Base-by-base conservation (phyloP, 169 alveolate species). In the Eimeria brunetti region DNA sequence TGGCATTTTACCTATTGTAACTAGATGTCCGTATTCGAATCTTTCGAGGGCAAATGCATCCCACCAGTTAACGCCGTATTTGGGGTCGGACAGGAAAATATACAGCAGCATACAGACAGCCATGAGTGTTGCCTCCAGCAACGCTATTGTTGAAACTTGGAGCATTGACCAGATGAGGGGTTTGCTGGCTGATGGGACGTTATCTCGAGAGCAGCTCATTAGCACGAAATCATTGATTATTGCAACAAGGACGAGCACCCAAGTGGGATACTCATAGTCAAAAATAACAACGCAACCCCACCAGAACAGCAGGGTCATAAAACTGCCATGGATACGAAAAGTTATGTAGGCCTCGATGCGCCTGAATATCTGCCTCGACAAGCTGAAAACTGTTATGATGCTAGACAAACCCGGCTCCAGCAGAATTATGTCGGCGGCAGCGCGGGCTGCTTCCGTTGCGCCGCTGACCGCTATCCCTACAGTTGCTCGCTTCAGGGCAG, bases 391-490 rank as follows among this genome's bases (percentile, higher is more conserved):
- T 71, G 96, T 97, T 0, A 98, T 97, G 60, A 98, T 98, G 36
- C 98, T 97, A 60, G 97, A 96, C 91, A 98, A 97, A 93, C 98
- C 98, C 86, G 98, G 99, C 91, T 98, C 99, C 53, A 98, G 94
- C 93, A 98, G 96, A 41, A 98, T 97, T 46, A 98, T 97, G 60
- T 97, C 99, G 67, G 99, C 98, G 41, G 98, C 99, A 60, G 97
- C 98, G 95, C 98, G 98, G 8, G 99, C 99, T 18, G 98, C 98
- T 51, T 98, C 98, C 60, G 98, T 97, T 5, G 97, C 98, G 41
- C 99, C 99, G 67, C 97, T 97, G 97, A 98, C 98, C 53, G 99
- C 98, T 93, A 98, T 97, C 75, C 99, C 99, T 6, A 98, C 98
- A 95, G 98, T 98, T 60, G 99, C 99, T 88, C 97, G 97, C 91